phyloP scores from a whole-genome alignment of 768 basidiomycete genomes.

The Trametes sanguinea region DNA sequence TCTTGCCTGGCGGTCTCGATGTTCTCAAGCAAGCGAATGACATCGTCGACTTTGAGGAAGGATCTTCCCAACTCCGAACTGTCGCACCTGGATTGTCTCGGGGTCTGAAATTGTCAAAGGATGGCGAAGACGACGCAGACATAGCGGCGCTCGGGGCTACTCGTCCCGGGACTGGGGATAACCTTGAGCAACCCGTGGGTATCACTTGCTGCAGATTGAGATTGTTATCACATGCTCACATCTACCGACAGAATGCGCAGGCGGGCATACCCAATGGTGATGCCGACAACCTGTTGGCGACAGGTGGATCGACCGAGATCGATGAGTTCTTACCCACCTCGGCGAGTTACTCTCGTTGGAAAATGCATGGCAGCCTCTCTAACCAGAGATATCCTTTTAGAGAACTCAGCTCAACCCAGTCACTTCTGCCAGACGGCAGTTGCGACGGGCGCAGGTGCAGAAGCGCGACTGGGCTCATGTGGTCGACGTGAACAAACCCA shows the following conservation, averaged over 20 bases:
- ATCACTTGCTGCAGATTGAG: neutral
- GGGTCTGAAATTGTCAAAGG: slow-evolving; percentile 72
- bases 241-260: neutral
- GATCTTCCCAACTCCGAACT: slow-evolving; percentile 50
- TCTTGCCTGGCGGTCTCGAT: slow-evolving; percentile 90
- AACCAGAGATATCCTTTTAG: slow-evolving; percentile 34
- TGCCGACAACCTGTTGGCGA: neutral
- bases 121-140: slow-evolving; percentile 49
- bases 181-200: neutral
- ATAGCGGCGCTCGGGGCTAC: slow-evolving; percentile 27
- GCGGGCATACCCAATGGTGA: neutral
- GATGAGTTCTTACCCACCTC: slow-evolving; percentile 67
- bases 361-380: neutral
- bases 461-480: slow-evolving; percentile 99
- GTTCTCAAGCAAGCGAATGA: slow-evolving; percentile 31
- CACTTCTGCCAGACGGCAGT: slow-evolving; percentile 42
- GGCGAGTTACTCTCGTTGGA: slow-evolving; percentile 21
- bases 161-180: neutral
- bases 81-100: slow-evolving; percentile 83
- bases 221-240: neutral
- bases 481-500: slow-evolving; percentile 88
- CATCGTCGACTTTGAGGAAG: slow-evolving; percentile 43
- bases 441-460: slow-evolving; percentile 50
- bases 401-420: slow-evolving; percentile 60
- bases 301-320: slow-evolving; percentile 49